Conservation (phyloP, 2,329 filamentous ascomycete species). For the Botryosphaeria dothidea region DNA sequence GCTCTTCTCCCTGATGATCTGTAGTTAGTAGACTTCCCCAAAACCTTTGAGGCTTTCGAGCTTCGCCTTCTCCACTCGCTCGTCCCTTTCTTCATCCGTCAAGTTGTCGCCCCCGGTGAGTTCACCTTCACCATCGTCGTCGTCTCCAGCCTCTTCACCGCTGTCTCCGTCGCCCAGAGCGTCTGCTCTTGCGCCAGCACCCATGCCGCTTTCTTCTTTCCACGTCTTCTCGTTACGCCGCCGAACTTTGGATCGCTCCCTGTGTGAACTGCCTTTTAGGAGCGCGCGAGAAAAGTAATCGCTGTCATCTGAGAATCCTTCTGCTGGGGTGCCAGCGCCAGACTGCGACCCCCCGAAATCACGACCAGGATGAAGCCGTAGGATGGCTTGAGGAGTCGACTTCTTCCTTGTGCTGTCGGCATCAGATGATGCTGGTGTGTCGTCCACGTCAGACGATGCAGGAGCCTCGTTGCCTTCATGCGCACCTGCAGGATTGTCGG, state of each 20-base stretch:
- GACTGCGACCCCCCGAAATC: slow-evolving; percentile 35
- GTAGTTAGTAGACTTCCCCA: slow-evolving; percentile 33
- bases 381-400: not conserved
- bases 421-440: slow-evolving; percentile 25
- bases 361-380: slow-evolving; percentile 36
- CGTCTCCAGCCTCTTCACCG: slow-evolving; percentile 29
- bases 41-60: slow-evolving; percentile 32
- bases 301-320: slow-evolving; percentile 45
- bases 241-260: slow-evolving; percentile 26
- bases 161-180: slow-evolving; percentile 46
- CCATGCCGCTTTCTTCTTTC: slow-evolving; percentile 51
- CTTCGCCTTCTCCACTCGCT: slow-evolving; percentile 34
- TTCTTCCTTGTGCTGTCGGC: slow-evolving; percentile 25
- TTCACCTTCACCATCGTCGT: slow-evolving; percentile 23
- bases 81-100: slow-evolving; percentile 23
- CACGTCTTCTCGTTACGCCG: slow-evolving; percentile 41
- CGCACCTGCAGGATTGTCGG: slow-evolving; percentile 28
- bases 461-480: not conserved
- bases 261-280: not conserved
- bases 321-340: slow-evolving; percentile 36
- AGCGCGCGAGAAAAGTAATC: slow-evolving; percentile 35
- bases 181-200: slow-evolving; percentile 45
- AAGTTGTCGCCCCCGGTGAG: slow-evolving; percentile 15
- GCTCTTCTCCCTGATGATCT: not conserved
- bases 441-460: slow-evolving; percentile 3